Evolutionary conservation across 73 alveolate species (phyloP), one percentile per base, ranked within the genome.

Genomic region (Durusdinium trenchii): DNA sequence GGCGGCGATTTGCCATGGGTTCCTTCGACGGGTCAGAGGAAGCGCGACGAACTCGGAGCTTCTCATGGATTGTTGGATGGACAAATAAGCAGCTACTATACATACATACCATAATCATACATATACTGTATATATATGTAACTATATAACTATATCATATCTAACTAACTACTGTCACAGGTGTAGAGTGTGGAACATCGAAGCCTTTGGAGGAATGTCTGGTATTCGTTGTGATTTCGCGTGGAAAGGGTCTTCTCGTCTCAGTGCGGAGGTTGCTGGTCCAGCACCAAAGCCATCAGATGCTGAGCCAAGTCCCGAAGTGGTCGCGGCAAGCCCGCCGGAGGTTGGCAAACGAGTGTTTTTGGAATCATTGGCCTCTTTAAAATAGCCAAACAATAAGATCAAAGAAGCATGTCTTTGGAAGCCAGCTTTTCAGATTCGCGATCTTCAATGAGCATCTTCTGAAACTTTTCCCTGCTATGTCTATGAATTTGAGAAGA

Each of bases 291-390:
- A 57, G 60, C 71, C 48, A 69, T 67, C 48, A 69, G 92, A 82
- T 35, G 92, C 92, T 35, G 92, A 82, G 71, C 92, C 92, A 48
- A 82, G 92, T 69, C 92, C 92, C 7, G 92, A 82, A 48, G 92
- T 47, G 92, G 92, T 82, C 40, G n/a, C n/a, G n/a, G 89, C 89
- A 46, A 78, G 89, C 38, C 89, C 89, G 40, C 43, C 43, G 62
- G 89, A 78, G 89, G 89, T 40, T 14, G 30, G n/a, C n/a, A 32
- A 32, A 32, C 73, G 30, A 60, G n/a, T 23, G 73, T 23, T 32
- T 60, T 23, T 60, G 30, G 30, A n/a, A 60, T 23, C 30, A 60
- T 1, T 60, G 73, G 30, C 73, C 30, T 23, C 73, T 60, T 23
- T 23, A 23, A 32, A 60, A 60, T 23, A 60, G 73, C 18, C 18